Evolutionary conservation across 1,284 basidiomycete species (phyloP), one percentile per base, ranked within the genome.

Genomic region (Pyrrhoderma noxium): DNA sequence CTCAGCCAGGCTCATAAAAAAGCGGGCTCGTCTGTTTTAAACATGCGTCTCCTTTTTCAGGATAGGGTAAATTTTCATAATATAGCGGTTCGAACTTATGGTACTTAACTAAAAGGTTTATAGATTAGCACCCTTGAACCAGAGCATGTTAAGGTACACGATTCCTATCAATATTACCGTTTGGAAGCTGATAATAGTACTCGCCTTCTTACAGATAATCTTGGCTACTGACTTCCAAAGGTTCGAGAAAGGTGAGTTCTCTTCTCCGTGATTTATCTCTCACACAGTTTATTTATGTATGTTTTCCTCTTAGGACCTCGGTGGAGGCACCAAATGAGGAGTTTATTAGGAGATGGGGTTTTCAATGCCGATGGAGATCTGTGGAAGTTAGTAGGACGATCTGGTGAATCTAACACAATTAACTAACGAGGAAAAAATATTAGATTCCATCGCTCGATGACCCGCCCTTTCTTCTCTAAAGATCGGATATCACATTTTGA

Each of bases 331-430:
- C 50, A 51, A 14, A 65, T 64, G 2, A 49, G 62, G 23, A 61
- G 63, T 14, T 59, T 75, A 3, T 58, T 74, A 13, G 74, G 73
- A 8, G 66, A 65, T 1, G 74, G 74, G 3, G 71, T 75, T 13
- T 76, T 76, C 58, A 73, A 75, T 54, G 62, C 72, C 1, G 72
- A 75, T 52, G 72, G 73, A 61, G 55, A 56, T 4, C n/a, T 42
- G 7, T 18, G 40, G 49, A n/a, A n/a, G n/a, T n/a, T n/a, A n/a
- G n/a, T n/a, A n/a, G n/a, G n/a, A n/a, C n/a, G n/a, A n/a, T n/a
- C n/a, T n/a, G n/a, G n/a, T n/a, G n/a, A n/a, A n/a, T n/a, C n/a
- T n/a, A n/a, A n/a, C n/a, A n/a, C n/a, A n/a, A n/a, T n/a, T n/a
- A n/a, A n/a, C n/a, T n/a, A n/a, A n/a, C n/a, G n/a, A n/a, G n/a